Base-by-base conservation (phyloP, 768 basidiomycete genomes). In the Podaxis sp. region DNA sequence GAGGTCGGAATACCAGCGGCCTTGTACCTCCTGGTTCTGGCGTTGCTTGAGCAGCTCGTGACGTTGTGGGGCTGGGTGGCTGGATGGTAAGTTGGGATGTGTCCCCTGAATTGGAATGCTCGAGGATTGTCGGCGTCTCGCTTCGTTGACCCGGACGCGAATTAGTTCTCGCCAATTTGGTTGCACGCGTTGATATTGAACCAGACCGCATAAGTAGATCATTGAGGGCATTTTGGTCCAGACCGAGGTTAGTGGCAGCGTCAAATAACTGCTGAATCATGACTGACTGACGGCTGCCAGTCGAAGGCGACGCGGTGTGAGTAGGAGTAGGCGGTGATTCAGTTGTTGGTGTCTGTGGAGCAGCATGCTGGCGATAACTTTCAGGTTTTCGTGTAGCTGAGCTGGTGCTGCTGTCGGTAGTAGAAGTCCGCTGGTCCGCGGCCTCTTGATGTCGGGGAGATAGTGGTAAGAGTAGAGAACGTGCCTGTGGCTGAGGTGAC, bases 231-330 rank as follows among this genome's bases (percentile, higher is more conserved):
- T 74, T 79, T 68, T 87, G 87, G 74, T 93, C 89, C 39, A 94
- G 80, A 33, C 91, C 92, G 40, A 93, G 83, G 68, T 86, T 86
- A 12, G 79, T 81, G 1, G 90, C 92, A 24, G 91, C 92, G 69
- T 87, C 85, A 66, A 90, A 92, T 26, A 95, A 74, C 70, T 92
- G 89, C 71, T 80, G 84, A 59, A 93, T 76, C 15, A 89, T 88
- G 55, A 77, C 76, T 24, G 82, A 69, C 56, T 75, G 71, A 55
- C 76, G 73, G 48, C 56, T 61, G 26, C 65, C 67, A 46, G 39
- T 39, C 7, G 70, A 63, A 24, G 68, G 65, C 49, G 68, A 68
- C 6, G 57, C 53, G 30, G 63, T 52, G 46, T 67, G 66, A 26
- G 65, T 53, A 17, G 66, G 60, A 42, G 40, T 65, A 61, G 51